These are phyloP conservation scores for Alternaria hordeiaustralica DNA, from an alignment of 2,329 filamentous ascomycete genomes.

Conservation along the genomic window DNA sequence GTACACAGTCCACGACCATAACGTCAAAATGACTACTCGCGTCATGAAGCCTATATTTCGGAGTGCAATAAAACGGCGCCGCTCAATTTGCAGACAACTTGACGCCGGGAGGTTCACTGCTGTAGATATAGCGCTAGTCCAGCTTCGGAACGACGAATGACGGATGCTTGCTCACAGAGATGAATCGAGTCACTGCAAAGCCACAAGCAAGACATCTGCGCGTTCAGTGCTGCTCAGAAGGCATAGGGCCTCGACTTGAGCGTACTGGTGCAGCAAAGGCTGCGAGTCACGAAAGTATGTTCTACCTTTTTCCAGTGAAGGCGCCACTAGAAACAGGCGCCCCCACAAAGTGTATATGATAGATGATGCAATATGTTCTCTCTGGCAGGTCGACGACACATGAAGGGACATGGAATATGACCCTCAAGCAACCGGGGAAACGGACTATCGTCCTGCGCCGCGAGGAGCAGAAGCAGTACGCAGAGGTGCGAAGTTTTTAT, in stretches of 20 bases:
- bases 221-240: not conserved
- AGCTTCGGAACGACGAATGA: not conserved
- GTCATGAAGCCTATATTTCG: not conserved
- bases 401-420: slow-evolving; percentile 57
- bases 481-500: slow-evolving; percentile 31
- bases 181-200: not conserved
- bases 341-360: slow-evolving; percentile 51
- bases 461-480: slow-evolving; percentile 69
- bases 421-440: slow-evolving; percentile 81
- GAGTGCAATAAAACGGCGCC: not conserved
- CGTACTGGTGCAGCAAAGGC: not conserved
- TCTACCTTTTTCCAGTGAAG: slow-evolving; percentile 58
- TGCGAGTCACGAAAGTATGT: slow-evolving; percentile 50
- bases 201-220: not conserved
- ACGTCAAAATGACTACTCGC: not conserved
- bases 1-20: not conserved
- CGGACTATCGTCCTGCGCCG: slow-evolving; percentile 72
- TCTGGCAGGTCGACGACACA: slow-evolving; percentile 84
- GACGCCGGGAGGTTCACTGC: not conserved
- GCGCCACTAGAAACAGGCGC: slow-evolving; percentile 44
- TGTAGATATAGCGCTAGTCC: not conserved
- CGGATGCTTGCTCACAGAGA: not conserved
- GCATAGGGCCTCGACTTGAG: not conserved
- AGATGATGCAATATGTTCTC: slow-evolving; percentile 72
- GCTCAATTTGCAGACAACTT: not conserved